Evolutionary conservation across 179 eudicot genomes (phyloP).

Genomic region (Sideroxylon spinosum): DNA sequence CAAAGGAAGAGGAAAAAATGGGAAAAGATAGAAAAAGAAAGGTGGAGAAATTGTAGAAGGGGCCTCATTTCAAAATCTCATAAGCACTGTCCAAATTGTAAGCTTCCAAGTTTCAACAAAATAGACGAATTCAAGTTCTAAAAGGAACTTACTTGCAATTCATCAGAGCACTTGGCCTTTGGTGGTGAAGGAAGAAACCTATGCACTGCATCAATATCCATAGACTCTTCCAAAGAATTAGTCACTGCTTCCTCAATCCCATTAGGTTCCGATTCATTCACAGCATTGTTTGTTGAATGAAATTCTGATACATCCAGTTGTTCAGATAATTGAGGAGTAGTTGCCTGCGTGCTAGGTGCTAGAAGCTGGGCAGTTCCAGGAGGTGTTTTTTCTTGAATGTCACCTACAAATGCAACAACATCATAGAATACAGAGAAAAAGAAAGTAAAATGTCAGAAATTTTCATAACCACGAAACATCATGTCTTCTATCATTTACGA

Average conservation of each 20-base stretch:
- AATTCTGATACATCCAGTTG: slow-evolving; percentile 34
- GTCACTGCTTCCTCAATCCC: slow-evolving; percentile 32
- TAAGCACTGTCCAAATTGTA: background rate
- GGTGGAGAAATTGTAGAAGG: too few species aligned
- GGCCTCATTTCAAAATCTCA: background rate
- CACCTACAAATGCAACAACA: slow-evolving; percentile 31
- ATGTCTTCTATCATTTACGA: background rate
- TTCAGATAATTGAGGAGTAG: slow-evolving; percentile 47
- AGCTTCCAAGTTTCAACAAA: background rate
- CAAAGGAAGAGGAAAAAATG: too few species aligned
- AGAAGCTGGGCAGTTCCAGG: slow-evolving; percentile 28
- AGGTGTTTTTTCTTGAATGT: slow-evolving; percentile 35
- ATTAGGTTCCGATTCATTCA: slow-evolving; percentile 34
- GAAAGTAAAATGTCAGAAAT: background rate
- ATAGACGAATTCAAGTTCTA: slow-evolving; percentile 4
- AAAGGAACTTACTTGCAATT: slow-evolving; percentile 53
- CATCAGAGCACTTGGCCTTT: background rate
- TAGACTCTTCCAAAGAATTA: slow-evolving; percentile 32
- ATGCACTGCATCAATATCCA: slow-evolving; percentile 53
- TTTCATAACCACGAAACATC: background rate
- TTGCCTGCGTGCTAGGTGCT: slow-evolving; percentile 40
- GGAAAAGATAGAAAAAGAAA: background rate
- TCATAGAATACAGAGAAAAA: background rate
- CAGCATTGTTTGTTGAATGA: slow-evolving; percentile 29
- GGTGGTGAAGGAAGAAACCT: slow-evolving; percentile 61